These are phyloP conservation scores for Poterioochromonas sp. DNA, from an alignment of 352 stramenopile genomes.

Conservation along the genomic window DNA sequence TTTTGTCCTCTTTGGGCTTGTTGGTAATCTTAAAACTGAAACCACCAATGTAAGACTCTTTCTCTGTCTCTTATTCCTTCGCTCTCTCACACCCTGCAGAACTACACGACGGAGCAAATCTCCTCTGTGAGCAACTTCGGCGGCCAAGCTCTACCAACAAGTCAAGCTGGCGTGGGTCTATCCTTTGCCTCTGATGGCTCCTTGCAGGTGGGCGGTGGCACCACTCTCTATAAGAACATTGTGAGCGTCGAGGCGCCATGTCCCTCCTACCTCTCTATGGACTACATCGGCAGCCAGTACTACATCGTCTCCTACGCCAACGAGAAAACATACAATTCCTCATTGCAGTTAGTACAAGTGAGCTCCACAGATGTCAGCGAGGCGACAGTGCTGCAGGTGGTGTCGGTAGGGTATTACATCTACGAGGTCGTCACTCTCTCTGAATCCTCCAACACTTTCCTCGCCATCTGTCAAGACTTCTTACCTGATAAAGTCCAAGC, in stretches of 20 bases:
- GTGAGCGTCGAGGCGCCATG: neutral
- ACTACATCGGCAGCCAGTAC: neutral
- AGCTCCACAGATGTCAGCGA: neutral
- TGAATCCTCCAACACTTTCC: neutral
- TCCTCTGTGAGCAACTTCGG: too few relatives aligned
- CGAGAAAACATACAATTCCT: neutral
- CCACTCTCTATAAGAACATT: constrained; percentile 19
- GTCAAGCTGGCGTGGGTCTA: neutral
- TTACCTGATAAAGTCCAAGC: neutral
- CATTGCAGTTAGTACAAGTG: constrained; percentile 19
- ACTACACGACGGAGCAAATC: too few relatives aligned
- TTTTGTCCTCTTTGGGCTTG: neutral
- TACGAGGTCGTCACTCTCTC: neutral
- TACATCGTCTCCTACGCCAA: constrained; percentile 18
- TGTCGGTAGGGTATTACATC: constrained; percentile 4
- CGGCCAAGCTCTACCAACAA: too few relatives aligned
- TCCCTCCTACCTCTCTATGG: neutral
- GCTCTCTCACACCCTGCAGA: too few relatives aligned
- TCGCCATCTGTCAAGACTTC: constrained; percentile 28
- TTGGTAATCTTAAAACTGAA: neutral
- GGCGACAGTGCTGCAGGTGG: neutral
- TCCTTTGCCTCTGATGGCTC: constrained; percentile 3
- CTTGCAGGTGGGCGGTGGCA: constrained; percentile 8
- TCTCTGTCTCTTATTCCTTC: neutral
- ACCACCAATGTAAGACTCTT: neutral